phyloP scores from a whole-genome alignment of 1,139 yeast species.

The Schwanniomyces etchellsii region DNA sequence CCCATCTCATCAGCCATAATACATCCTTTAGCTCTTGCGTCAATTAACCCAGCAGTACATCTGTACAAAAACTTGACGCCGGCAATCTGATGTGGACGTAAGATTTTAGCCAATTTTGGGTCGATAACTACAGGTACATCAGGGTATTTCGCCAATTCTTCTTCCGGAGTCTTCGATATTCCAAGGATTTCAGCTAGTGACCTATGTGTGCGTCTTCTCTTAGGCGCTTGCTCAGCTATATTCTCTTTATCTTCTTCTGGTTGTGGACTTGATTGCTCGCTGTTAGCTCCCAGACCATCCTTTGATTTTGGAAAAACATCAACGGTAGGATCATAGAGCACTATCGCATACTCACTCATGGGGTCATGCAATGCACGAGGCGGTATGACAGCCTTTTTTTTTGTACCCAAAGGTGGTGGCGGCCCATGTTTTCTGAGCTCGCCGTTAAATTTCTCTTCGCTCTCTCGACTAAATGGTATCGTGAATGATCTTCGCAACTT shows the following conservation, averaged over 20 bases:
- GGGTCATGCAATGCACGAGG: conserved; percentile 95
- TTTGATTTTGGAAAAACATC: conserved; percentile 53
- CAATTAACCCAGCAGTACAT: conserved; percentile 86
- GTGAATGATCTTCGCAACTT: conserved; percentile 38
- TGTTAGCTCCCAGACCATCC: conserved; percentile 13
- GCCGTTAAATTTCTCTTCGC: conserved; percentile 18
- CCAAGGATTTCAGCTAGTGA: conserved; percentile 82
- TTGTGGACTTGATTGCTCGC: conserved; percentile 8
- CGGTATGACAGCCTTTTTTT: conserved; percentile 60
- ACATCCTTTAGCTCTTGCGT: conserved; percentile 87
- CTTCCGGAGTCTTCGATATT: conserved; percentile 48
- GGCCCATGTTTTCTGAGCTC: conserved; percentile 27
- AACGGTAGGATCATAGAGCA: conserved; percentile 89
- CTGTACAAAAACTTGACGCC: conserved; percentile 89
- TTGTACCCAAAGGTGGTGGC: conserved; percentile 80
- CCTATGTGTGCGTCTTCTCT: conserved; percentile 39
- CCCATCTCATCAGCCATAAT: conserved; percentile 99
- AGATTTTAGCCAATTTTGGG: conserved; percentile 74
- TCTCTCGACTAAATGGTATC: conserved; percentile 44
- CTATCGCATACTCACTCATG: conserved; percentile 87
- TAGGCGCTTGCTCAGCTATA: conserved; percentile 13
- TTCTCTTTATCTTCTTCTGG: conserved; percentile 15
- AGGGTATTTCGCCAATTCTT: conserved; percentile 49
- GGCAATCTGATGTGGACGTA: conserved; percentile 94
- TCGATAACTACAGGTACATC: conserved; percentile 96